Conservation (phyloP, 2,329 filamentous ascomycete species). For the Colletotrichum lindemuthianum region DNA sequence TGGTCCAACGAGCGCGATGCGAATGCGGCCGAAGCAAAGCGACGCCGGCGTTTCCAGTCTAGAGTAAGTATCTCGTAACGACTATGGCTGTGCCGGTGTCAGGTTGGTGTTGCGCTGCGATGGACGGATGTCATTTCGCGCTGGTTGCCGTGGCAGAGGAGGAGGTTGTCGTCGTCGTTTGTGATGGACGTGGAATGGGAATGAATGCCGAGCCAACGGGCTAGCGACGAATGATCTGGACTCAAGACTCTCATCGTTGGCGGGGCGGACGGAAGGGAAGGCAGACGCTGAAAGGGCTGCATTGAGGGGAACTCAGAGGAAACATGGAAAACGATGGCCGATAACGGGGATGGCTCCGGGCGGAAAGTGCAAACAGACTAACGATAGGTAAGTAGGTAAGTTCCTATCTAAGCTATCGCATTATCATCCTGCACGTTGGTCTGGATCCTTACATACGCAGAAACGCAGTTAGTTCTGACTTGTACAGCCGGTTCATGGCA, state of each 20-base stretch:
- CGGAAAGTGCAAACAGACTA: not conserved
- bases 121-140: not conserved
- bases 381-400: not conserved
- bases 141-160: too few species aligned
- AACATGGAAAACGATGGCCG: not conserved
- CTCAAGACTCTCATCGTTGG: not conserved
- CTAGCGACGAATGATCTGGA: not conserved
- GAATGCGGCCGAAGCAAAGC: constrained; percentile 40
- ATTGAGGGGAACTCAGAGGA: constrained; percentile 5
- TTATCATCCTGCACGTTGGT: constrained; percentile 4
- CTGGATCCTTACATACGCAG: too few species aligned
- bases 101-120: constrained; percentile 6
- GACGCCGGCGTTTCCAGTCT: constrained; percentile 26
- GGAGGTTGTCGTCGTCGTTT: not conserved
- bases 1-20: constrained; percentile 7
- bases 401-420: constrained; percentile 26
- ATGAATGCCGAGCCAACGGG: not conserved
- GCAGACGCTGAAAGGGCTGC: not conserved
- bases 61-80: constrained; percentile 27
- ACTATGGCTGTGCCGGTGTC: not conserved
- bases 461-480: too few species aligned
- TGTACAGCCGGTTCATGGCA: too few species aligned
- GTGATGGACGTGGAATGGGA: not conserved
- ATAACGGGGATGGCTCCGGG: constrained; percentile 4
- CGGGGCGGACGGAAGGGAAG: constrained; percentile 4